Evolutionary conservation across 768 basidiomycete genomes (phyloP), one percentile per base, ranked within the genome.

Genomic region (Mycena rosella): DNA sequence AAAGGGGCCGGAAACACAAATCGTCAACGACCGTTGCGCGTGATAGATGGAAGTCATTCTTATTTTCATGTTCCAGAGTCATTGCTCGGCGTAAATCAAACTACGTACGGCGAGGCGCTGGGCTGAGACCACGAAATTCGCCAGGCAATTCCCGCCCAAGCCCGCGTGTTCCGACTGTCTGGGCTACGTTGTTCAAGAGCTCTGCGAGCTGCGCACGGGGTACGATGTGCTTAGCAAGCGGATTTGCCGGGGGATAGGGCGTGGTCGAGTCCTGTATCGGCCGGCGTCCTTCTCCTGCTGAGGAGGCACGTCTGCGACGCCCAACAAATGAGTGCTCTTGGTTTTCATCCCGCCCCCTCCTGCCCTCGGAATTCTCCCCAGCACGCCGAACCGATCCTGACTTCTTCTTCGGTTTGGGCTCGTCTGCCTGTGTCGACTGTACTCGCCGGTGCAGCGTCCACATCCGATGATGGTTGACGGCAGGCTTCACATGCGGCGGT

Each of bases 221-320:
- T 34, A 78, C 58, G 27, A 80, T 80, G 42, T 77, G 71, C 59
- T 67, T 69, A 29, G 51, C 58, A 22, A 67, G 51, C 36, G 60
- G 67, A 55, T 58, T 45, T 22, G 45, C 40, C 0, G 53, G 24
- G 34, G 53, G 42, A 34, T 29, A 26, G 18, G 34, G 49, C 18
- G 58, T 55, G 56, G 69, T 29, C 18, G 56, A 57, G 29, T 34
- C 58, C 38, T 68, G 29, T 18, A n/a, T 47, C 17, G 68, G 71
- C 32, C 60, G 60, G 15, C 63, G 69, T 47, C 73, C 71, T 72
- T 86, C 85, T 27, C 82, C 84, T 13, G 81, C 86, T 56, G 85
- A 86, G 4, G 85, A 86, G 22, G 86, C 83, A 63, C 85, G 78
- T 49, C 83, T 78, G 65, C 82, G 79, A 44, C 79, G 80, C 18